Evolutionary conservation across 805 yeast species (phyloP).

Genomic region (Nakazawaea siamensis): DNA sequence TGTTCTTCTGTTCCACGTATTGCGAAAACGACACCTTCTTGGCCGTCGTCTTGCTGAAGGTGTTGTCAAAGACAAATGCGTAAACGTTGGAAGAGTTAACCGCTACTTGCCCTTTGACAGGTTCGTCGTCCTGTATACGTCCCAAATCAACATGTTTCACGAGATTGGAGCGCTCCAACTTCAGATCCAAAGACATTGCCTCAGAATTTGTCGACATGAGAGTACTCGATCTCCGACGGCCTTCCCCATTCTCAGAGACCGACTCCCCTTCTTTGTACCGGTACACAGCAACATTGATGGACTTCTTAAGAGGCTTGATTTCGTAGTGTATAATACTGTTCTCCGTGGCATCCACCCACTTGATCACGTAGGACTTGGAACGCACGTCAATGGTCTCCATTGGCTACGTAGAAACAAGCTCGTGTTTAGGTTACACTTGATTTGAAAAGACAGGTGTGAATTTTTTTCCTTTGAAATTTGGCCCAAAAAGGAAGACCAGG

Average conservation of each 20-base stretch:
- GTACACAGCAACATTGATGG: constrained; percentile 34
- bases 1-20: constrained; percentile 21
- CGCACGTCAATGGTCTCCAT: constrained; percentile 93
- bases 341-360: constrained; percentile 80
- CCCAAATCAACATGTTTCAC: constrained; percentile 46
- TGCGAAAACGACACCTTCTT: constrained; percentile 72
- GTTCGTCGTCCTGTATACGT: constrained; percentile 49
- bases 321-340: constrained; percentile 68
- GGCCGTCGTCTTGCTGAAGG: constrained; percentile 77
- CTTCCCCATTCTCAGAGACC: neutral
- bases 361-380: constrained; percentile 79
- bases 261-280: constrained; percentile 17
- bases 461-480: too few relatives aligned
- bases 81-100: constrained; percentile 59
- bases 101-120: constrained; percentile 53
- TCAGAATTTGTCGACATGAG: constrained; percentile 6
- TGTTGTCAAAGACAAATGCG: constrained; percentile 89
- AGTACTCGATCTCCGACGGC: constrained; percentile 8
- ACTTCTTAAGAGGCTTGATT: constrained; percentile 66
- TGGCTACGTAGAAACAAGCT: too few relatives aligned
- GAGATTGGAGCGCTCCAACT: constrained; percentile 47
- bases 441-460: too few relatives aligned
- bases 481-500: too few relatives aligned
- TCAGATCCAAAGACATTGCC: constrained; percentile 34
- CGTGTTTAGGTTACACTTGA: too few relatives aligned